Evolutionary conservation across 2,329 filamentous ascomycete species (phyloP).

Genomic region (Neocatenulostroma microsporum): DNA sequence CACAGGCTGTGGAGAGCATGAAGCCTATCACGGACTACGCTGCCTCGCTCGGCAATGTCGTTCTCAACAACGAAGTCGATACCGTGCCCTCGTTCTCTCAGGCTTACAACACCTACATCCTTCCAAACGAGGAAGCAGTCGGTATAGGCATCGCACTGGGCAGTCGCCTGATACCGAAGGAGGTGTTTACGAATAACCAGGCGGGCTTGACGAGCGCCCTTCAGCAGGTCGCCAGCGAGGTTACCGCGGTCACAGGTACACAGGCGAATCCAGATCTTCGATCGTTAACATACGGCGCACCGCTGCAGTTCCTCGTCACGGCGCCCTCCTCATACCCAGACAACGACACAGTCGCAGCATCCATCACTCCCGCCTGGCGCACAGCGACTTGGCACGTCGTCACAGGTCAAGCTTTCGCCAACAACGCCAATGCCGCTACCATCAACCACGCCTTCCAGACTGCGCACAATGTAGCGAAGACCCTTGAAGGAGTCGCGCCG

Average conservation of each 20-base stretch:
- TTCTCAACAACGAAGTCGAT: constrained; percentile 9
- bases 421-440: constrained; percentile 7
- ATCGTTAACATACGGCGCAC: constrained; percentile 9
- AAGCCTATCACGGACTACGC: constrained; percentile 6
- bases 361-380: constrained; percentile 17
- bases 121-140: constrained; percentile 15
- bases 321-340: constrained; percentile 13
- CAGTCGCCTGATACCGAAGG: constrained; percentile 12
- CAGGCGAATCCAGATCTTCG: constrained; percentile 4
- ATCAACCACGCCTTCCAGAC: constrained; percentile 10
- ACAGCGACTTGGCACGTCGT: constrained; percentile 11
- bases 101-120: constrained; percentile 14
- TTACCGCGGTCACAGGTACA: neutral
- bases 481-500: constrained; percentile 10
- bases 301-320: constrained; percentile 14
- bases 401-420: constrained; percentile 8
- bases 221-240: neutral
- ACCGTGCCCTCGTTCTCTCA: constrained; percentile 10
- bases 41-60: constrained; percentile 3
- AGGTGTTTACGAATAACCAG: constrained; percentile 7
- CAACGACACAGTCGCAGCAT: constrained; percentile 10
- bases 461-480: constrained; percentile 8
- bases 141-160: constrained; percentile 12
- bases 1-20: constrained; percentile 6
- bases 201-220: constrained; percentile 6